These are phyloP conservation scores for Teratosphaeria pseudoeucalypti DNA, from an alignment of 2,329 filamentous ascomycete species.

Conservation along the genomic window DNA sequence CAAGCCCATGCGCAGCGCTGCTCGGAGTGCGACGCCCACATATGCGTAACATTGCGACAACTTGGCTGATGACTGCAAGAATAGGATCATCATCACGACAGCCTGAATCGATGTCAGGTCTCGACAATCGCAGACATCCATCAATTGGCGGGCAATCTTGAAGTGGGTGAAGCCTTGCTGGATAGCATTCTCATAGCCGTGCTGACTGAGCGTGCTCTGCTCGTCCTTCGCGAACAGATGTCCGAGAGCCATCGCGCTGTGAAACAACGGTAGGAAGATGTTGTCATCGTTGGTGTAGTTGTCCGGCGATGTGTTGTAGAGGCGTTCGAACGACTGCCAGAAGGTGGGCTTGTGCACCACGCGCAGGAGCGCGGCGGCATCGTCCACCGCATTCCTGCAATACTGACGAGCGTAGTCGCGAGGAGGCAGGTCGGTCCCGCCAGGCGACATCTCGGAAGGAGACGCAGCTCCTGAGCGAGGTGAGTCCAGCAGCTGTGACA, in stretches of 20 bases:
- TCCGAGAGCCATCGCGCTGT: slow-evolving; percentile 38
- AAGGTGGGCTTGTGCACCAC: slow-evolving; percentile 77
- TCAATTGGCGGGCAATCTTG: slow-evolving; percentile 36
- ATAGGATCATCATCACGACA: slow-evolving; percentile 44
- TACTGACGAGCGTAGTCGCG: slow-evolving; percentile 46
- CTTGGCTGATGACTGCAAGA: slow-evolving; percentile 42
- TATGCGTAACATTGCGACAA: slow-evolving; percentile 44
- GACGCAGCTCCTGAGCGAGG: slow-evolving; percentile 50
- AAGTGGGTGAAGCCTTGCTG: slow-evolving; percentile 43
- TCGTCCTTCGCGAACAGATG: slow-evolving; percentile 36
- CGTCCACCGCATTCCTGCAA: slow-evolving; percentile 50
- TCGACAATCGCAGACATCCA: slow-evolving; percentile 44
- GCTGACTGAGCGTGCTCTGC: slow-evolving; percentile 24
- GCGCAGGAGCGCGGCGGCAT: slow-evolving; percentile 54
- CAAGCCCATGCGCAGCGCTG: slow-evolving; percentile 41
- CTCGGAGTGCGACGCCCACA: slow-evolving; percentile 41
- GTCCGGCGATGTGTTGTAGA: slow-evolving; percentile 58
- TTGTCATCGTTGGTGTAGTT: slow-evolving; percentile 37
- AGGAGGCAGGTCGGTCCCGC: slow-evolving; percentile 57
- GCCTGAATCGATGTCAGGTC: slow-evolving; percentile 42
- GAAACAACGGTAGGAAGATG: slow-evolving; percentile 38
- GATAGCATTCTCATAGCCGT: slow-evolving; percentile 36
- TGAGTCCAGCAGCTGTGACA: slow-evolving; percentile 56
- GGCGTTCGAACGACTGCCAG: slow-evolving; percentile 61
- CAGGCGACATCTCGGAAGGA: slow-evolving; percentile 43